Evolutionary conservation across 2,329 filamentous ascomycete species (phyloP), one percentile per base, ranked within the genome.

Genomic region (Biscogniauxia marginata): DNA sequence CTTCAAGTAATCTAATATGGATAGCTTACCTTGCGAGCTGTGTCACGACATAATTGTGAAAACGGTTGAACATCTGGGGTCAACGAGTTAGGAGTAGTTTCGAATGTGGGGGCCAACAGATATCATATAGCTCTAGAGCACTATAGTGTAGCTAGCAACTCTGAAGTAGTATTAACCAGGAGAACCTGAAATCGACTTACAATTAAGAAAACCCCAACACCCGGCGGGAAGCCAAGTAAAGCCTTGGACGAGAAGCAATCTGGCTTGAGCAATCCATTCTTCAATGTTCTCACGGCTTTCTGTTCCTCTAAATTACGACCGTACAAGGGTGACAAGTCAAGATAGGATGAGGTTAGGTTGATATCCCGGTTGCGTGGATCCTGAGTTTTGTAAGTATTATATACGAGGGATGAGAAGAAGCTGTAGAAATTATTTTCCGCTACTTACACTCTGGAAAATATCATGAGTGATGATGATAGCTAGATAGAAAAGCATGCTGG

Each of bases 1-100:
- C 4, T n/a, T 2, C 11, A 3, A 22, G 30, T 44, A 21, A 23
- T 24, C 11, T 19, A 9, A 18, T 18, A 18, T 18, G 34, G 21
- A 4, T 20, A 13, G 22, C 59, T 57, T 48, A 63, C 61, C 80
- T 75, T 0, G 88, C 89, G 19, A 96, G 77, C 58, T 93, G 87
- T 52, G 86, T 84, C 2, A 89, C 91, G 0, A 92, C 84, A 62
- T 93, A 82, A 73, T 97, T 96, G 73, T 96, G 93, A 73, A 95
- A 95, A 18, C 86, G 82, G 66, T 87, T 88, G 74, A 91, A 87
- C 87, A 91, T 90, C 57, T 61, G 13, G 11, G 7, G 7, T 16
- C 13, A 39, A 39, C 4, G 22, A 23, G 47, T 61, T 25, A 53
- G 45, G 7, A 24, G 13, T 21, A 24, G 4, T 68, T 67, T 23